Conservation (phyloP, 2,329 filamentous ascomycete genomes). For the Nemania sp. region DNA sequence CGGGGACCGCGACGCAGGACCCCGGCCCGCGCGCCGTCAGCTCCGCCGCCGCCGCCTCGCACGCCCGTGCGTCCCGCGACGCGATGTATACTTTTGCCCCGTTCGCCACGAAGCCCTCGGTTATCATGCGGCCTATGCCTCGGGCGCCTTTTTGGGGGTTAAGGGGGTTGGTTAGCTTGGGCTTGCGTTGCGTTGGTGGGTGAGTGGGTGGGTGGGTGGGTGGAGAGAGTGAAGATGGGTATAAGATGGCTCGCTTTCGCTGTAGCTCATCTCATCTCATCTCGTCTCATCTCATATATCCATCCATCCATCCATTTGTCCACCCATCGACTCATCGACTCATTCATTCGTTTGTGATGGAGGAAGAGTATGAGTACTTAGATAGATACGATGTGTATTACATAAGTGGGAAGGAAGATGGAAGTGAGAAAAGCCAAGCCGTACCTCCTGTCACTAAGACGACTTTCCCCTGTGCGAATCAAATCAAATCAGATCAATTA, state of each 20-base stretch:
- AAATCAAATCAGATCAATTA: constrained; percentile 1
- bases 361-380: no score
- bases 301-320: no score
- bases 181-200: background rate
- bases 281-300: background rate
- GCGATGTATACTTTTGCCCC: constrained; percentile 69
- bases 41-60: constrained; percentile 58
- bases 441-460: constrained; percentile 60
- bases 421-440: no score
- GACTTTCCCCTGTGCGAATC: constrained; percentile 53
- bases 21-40: constrained; percentile 59
- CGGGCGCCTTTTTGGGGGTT: constrained; percentile 49
- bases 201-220: background rate
- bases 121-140: constrained; percentile 71
- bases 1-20: constrained; percentile 60
- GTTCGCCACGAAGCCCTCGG: constrained; percentile 66
- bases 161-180: constrained; percentile 3
- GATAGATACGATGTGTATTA: no score
- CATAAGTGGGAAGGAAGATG: no score
- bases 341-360: background rate
- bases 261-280: no score
- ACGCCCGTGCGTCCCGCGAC: constrained; percentile 64
- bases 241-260: no score
- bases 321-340: no score
- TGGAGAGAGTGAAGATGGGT: background rate